Conservation (phyloP, 768 basidiomycete genomes). For the Kwoniella dendrophila region DNA sequence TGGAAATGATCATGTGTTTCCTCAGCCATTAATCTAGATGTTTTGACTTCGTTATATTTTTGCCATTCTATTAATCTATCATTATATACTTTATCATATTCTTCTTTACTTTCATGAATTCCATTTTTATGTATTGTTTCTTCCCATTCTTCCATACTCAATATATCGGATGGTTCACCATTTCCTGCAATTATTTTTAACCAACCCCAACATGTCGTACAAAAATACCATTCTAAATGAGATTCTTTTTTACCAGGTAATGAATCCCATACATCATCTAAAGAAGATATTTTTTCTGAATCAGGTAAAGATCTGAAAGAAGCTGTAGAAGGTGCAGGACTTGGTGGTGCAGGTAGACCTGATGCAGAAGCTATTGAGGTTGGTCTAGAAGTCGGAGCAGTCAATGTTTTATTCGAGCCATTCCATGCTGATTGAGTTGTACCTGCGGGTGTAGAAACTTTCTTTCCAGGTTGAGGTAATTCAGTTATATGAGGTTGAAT, state of each 20-base stretch:
- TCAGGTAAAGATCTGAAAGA: slow-evolving; percentile 10
- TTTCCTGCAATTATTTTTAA: slow-evolving; percentile 26
- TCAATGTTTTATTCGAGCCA: slow-evolving; percentile 5
- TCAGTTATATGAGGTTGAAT: slow-evolving; percentile 36
- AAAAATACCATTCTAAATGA: slow-evolving; percentile 45
- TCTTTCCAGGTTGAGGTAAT: slow-evolving; percentile 29
- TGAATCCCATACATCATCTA: slow-evolving; percentile 41
- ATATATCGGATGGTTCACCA: slow-evolving; percentile 12
- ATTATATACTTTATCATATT: neutral
- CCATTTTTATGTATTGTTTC: neutral
- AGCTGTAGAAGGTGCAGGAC: slow-evolving; percentile 15
- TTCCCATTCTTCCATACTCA: slow-evolving; percentile 30
- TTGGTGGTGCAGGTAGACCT: slow-evolving; percentile 8
- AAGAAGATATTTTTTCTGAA: slow-evolving; percentile 17
- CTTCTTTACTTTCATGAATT: neutral
- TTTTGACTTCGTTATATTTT: slow-evolving; percentile 20
- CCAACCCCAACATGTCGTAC: slow-evolving; percentile 47
- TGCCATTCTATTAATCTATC: slow-evolving; percentile 12
- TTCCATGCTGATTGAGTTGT: slow-evolving; percentile 1
- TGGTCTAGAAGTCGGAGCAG: slow-evolving; percentile 3
- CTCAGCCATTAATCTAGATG: slow-evolving; percentile 9
- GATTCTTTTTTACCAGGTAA: slow-evolving; percentile 31
- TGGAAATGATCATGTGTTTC: slow-evolving; percentile 35
- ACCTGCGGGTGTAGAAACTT: slow-evolving; percentile 1
- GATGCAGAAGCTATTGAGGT: slow-evolving; percentile 3